Evolutionary conservation across 1,139 yeast genomes (phyloP), one percentile per base, ranked within the genome.

Genomic region (Saccharomyces pastorianus): DNA sequence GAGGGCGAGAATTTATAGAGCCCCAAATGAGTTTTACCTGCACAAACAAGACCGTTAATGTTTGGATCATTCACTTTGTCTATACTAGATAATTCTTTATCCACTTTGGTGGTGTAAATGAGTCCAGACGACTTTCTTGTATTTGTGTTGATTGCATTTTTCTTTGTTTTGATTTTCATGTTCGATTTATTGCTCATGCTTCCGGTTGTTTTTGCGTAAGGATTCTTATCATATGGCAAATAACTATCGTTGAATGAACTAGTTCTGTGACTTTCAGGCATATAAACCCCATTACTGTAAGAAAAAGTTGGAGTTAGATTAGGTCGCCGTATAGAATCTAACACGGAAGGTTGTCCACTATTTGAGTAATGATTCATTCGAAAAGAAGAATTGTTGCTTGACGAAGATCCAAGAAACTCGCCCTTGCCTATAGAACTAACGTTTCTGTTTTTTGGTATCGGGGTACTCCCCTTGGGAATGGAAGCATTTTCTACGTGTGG

Each of bases 21-120:
- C 4, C 71, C 70, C 7, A 68, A 50, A 54, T 67, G 71, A 6
- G 63, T 61, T 51, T 67, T 68, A 13, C 71, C 71, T 2, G 71
- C 71, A 53, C 68, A 63, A 7, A 68, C 58, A 13, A 68, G 51
- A 7, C 61, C 59, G 49, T 59, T 59, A 11, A 54, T 52, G 4
- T 51, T 53, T 1, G 66, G 63, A 47, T 65, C 69, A 51, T 68
- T 66, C 25, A 68, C 59, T 52, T 63, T 65, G 52, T 66, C 69
- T 9, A 68, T 62, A 57, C 71, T 68, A 1, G 71, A 58, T 13
- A 68, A 54, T 47, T 68, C 71, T 49, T 61, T 61, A 20, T 58
- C 53, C 6, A 59, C 57, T 28, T 58, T 56, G 2, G 55, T 48
- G 13, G 58, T 55, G 50, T 61, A 64, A 11, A 56, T 23, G 9